These are phyloP conservation scores for Aaosphaeria arxii DNA, from an alignment of 2,329 filamentous ascomycete genomes.

Conservation along the genomic window DNA sequence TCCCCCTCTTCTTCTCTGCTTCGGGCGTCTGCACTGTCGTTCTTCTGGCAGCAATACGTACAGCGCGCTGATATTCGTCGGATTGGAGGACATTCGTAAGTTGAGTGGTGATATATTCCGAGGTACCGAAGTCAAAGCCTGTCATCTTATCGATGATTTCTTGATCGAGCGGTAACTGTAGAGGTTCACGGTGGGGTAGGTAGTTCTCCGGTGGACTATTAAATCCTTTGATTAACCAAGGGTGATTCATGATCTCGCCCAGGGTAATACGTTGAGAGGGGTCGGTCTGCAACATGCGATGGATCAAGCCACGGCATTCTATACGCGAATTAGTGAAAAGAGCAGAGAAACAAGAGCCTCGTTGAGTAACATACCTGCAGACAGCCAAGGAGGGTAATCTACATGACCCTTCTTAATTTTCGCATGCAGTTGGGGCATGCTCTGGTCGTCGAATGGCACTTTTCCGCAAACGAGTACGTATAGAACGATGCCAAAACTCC, in stretches of 20 bases:
- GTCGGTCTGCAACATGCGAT: slow-evolving; percentile 93
- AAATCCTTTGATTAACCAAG: slow-evolving; percentile 95
- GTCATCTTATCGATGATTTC: slow-evolving; percentile 91
- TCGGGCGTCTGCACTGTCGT: slow-evolving; percentile 56
- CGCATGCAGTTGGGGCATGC: slow-evolving; percentile 95
- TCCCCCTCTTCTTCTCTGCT: slow-evolving; percentile 77
- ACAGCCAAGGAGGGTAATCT: slow-evolving; percentile 93
- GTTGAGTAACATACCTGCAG: slow-evolving; percentile 65
- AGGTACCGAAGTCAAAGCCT: slow-evolving; percentile 91
- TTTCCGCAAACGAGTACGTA: slow-evolving; percentile 97
- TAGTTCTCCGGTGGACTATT: slow-evolving; percentile 84
- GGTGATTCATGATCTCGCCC: slow-evolving; percentile 88
- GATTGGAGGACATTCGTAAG: slow-evolving; percentile 85
- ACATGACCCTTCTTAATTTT: slow-evolving; percentile 98
- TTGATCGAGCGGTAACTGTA: slow-evolving; percentile 79
- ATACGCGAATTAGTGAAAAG: slow-evolving; percentile 4
- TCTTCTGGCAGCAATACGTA: slow-evolving; percentile 68
- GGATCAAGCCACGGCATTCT: slow-evolving; percentile 94
- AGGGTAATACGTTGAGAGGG: slow-evolving; percentile 82
- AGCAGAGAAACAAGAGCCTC: background rate
- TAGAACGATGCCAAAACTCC: slow-evolving; percentile 98
- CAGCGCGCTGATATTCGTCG: slow-evolving; percentile 85
- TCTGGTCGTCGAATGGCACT: slow-evolving; percentile 97
- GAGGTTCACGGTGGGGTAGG: slow-evolving; percentile 75
- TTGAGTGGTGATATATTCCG: slow-evolving; percentile 78